Base-by-base conservation (phyloP, 139 green algal species). In the Spirogloea muscicola region DNA sequence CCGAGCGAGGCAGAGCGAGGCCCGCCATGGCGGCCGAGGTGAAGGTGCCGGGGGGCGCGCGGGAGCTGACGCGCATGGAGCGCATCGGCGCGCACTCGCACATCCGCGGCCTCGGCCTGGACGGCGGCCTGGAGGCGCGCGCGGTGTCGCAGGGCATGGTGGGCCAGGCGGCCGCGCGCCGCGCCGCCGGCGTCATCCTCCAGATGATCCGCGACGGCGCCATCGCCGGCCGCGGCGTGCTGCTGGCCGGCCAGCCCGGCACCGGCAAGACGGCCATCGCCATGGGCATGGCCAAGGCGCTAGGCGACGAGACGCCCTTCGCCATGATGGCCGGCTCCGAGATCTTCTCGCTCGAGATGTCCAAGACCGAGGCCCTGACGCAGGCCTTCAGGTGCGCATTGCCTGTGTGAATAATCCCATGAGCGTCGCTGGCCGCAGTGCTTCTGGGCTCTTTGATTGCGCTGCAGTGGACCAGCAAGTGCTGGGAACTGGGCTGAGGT, bases 341-440 rank as follows among this genome's bases (percentile, higher is more conserved):
- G 69, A 97, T 99, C 43, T 99, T 97, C 74, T 96, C 90, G 0
- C 84, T 98, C 48, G 94, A 99, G 72, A 97, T 99, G 91, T 94
- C 87, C 3, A 98, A 98, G 66, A 99, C 94, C 3, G 94, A 99
- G 77, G 94, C 93, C 1, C 84, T 99, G 21, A 99, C 93, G 10
- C 94, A 98, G 88, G 62, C 62, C n/a, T n/a, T n/a, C n/a, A n/a
- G n/a, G n/a, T n/a, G n/a, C n/a, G n/a, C n/a, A n/a, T n/a, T n/a
- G n/a, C n/a, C n/a, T n/a, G n/a, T n/a, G n/a, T n/a, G n/a, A n/a
- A n/a, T n/a, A n/a, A n/a, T n/a, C n/a, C n/a, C n/a, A n/a, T n/a
- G n/a, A n/a, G n/a, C n/a, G n/a, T n/a, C n/a, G n/a, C n/a, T n/a
- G n/a, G n/a, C n/a, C n/a, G n/a, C n/a, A n/a, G n/a, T n/a, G n/a